phyloP scores from a whole-genome alignment of 331 rosid genomes.

The Malus hybrid region DNA sequence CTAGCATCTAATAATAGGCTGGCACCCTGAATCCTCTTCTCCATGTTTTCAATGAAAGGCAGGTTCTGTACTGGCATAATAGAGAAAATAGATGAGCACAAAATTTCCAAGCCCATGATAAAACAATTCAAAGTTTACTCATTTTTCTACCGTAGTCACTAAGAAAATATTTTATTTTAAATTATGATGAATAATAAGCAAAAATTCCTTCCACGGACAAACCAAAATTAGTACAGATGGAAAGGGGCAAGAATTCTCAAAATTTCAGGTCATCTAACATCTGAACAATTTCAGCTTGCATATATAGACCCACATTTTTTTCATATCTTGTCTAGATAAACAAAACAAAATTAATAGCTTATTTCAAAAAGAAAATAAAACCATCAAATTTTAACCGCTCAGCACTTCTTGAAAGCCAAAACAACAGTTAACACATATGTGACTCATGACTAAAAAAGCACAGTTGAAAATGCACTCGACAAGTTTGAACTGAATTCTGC shows the following conservation, averaged over 20 bases:
- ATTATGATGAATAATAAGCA: too few relatives aligned
- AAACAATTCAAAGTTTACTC: background rate
- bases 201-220: too few relatives aligned
- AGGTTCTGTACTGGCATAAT: slow-evolving; percentile 98
- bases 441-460: too few relatives aligned
- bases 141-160: too few relatives aligned
- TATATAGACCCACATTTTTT: background rate
- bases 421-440: too few relatives aligned
- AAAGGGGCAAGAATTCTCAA: background rate
- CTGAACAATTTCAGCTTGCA: background rate
- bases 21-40: slow-evolving; percentile 95
- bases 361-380: background rate
- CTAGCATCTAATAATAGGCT: slow-evolving; percentile 87
- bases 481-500: background rate
- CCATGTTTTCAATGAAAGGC: slow-evolving; percentile 98
- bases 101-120: slow-evolving; percentile 11
- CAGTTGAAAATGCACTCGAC: background rate
- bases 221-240: background rate
- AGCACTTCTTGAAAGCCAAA: background rate
- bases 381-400: background rate
- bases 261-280: background rate
- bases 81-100: slow-evolving; percentile 58
- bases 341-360: background rate
- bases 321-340: background rate
- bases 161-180: too few relatives aligned